These are phyloP conservation scores for Grosmannia huntii DNA, from an alignment of 2,329 filamentous ascomycete species.

Conservation along the genomic window DNA sequence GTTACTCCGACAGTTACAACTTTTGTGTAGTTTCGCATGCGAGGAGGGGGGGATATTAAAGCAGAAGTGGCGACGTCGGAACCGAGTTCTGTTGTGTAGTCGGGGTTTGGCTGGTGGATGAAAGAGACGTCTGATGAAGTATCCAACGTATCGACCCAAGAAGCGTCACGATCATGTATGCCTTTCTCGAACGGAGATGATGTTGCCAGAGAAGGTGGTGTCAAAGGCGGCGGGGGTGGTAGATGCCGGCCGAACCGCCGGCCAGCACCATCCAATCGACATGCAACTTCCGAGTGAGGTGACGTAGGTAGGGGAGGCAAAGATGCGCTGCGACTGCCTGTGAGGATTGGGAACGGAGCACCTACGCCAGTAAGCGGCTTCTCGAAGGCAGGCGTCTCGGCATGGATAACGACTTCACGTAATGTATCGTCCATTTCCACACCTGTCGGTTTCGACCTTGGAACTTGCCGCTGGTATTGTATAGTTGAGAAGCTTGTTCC, in stretches of 20 bases:
- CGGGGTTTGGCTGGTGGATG: constrained; percentile 37
- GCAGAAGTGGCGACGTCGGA: constrained; percentile 12
- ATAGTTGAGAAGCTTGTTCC: background rate
- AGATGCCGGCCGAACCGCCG: constrained; percentile 11
- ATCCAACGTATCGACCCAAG: constrained; percentile 20
- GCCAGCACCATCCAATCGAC: background rate
- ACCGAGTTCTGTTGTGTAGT: constrained; percentile 22
- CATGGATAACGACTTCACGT: background rate
- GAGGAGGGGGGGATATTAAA: constrained; percentile 12
- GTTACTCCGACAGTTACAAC: constrained; percentile 18
- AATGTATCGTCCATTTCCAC: background rate
- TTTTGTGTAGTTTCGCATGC: constrained; percentile 30
- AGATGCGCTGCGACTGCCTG: background rate
- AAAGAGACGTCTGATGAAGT: constrained; percentile 16
- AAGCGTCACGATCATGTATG: constrained; percentile 20
- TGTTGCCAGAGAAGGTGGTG: constrained; percentile 31
- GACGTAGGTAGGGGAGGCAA: background rate
- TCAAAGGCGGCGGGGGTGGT: constrained; percentile 35
- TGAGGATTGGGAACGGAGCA: background rate
- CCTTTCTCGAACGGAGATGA: constrained; percentile 31
- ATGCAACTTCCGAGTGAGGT: background rate
- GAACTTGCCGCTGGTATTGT: background rate
- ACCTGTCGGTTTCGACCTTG: background rate
- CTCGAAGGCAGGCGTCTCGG: background rate
- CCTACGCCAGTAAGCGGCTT: background rate